Evolutionary conservation across 169 alveolate species (phyloP).

Genomic region (Eimeria sp.): DNA sequence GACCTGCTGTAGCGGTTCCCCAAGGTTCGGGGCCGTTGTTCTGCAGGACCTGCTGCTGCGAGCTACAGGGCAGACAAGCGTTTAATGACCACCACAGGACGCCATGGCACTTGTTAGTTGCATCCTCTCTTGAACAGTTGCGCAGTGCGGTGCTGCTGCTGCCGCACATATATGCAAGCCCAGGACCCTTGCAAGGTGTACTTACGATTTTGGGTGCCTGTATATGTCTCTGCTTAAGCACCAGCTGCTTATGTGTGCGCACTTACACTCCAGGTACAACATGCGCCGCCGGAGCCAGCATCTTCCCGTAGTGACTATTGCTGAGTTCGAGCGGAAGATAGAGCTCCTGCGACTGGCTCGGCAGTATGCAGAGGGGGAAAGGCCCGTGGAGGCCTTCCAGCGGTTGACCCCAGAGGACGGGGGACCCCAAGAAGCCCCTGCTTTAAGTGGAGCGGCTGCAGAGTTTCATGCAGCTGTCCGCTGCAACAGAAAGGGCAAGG

Average conservation of each 20-base stretch:
- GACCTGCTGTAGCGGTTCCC: constrained; percentile 18
- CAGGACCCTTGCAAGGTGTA: background rate
- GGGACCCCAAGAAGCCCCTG: background rate
- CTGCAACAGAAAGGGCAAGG: constrained; percentile 49
- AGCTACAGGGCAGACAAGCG: constrained; percentile 9
- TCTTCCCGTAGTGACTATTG: constrained; percentile 7
- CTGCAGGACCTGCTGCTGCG: constrained; percentile 62
- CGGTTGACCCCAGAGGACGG: background rate
- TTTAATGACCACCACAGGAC: constrained; percentile 49
- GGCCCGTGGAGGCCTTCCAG: background rate
- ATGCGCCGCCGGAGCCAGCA: constrained; percentile 70
- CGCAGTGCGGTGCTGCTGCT: background rate
- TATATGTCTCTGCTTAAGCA: background rate
- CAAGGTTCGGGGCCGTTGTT: constrained; percentile 14
- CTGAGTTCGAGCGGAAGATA: constrained; percentile 39
- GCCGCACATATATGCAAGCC: background rate
- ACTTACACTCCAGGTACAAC: constrained; percentile 39
- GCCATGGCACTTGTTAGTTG: constrained; percentile 55
- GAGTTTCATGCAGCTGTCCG: constrained; percentile 64
- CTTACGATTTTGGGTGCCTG: background rate
- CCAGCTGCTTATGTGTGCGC: background rate
- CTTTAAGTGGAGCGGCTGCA: constrained; percentile 26
- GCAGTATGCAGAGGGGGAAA: constrained; percentile 55
- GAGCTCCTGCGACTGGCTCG: constrained; percentile 67
- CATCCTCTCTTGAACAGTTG: background rate